These are phyloP conservation scores for Gaeumannomyces tritici DNA, from an alignment of 2,329 filamentous ascomycete species.

Conservation along the genomic window DNA sequence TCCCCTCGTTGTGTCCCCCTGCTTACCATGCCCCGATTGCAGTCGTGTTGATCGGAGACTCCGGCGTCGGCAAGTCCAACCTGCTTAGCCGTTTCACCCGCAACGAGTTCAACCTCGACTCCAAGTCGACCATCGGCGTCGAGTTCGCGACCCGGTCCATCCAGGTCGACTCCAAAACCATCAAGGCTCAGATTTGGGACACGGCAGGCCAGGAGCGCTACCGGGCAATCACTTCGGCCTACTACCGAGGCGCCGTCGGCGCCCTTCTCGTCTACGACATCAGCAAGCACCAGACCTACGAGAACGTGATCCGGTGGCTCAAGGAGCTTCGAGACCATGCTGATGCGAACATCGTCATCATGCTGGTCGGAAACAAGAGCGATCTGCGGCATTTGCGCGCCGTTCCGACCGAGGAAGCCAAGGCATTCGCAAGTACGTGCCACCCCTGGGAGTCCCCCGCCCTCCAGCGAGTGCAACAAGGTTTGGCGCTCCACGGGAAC, in stretches of 20 bases:
- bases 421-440: slow-evolving; percentile 82
- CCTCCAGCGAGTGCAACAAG: not conserved
- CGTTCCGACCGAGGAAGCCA: slow-evolving; percentile 95
- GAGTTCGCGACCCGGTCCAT: slow-evolving; percentile 98
- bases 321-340: slow-evolving; percentile 98
- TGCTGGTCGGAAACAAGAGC: slow-evolving; percentile 99
- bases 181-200: slow-evolving; percentile 99
- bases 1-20: slow-evolving; percentile 9
- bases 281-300: slow-evolving; percentile 98
- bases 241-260: slow-evolving; percentile 96
- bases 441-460: not conserved
- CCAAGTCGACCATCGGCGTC: slow-evolving; percentile 98
- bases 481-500: slow-evolving; percentile 8
- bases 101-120: slow-evolving; percentile 99
- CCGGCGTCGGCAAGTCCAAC: slow-evolving; percentile 99
- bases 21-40: slow-evolving; percentile 19
- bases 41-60: slow-evolving; percentile 99
- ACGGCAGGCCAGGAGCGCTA: slow-evolving; percentile 98
- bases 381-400: slow-evolving; percentile 98
- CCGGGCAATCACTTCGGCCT: slow-evolving; percentile 96
- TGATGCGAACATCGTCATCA: slow-evolving; percentile 98
- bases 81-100: slow-evolving; percentile 98
- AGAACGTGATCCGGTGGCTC: slow-evolving; percentile 97
- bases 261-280: slow-evolving; percentile 98
- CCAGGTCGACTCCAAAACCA: slow-evolving; percentile 98